Conservation (phyloP, 805 yeast species). For the Torulaspora maleeae region DNA sequence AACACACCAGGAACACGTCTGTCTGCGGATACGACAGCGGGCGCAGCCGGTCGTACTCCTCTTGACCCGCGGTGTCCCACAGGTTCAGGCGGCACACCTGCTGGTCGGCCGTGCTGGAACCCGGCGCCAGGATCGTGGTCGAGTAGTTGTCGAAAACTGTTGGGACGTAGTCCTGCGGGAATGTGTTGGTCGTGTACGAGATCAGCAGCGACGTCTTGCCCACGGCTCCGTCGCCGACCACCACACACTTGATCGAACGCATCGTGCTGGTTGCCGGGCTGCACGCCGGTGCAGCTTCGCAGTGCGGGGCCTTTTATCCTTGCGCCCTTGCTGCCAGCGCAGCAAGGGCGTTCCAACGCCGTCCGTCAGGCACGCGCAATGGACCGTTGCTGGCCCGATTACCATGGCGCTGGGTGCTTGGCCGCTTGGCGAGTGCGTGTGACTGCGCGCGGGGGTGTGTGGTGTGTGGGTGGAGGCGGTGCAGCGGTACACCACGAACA, state of each 20-base stretch:
- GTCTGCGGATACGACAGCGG: conserved; percentile 92
- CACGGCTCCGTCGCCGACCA: conserved; percentile 93
- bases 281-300: too few relatives aligned
- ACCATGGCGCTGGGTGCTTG: neutral
- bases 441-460: neutral
- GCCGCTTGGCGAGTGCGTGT: neutral
- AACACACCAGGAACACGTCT: conserved; percentile 80
- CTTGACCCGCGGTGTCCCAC: conserved; percentile 97
- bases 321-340: too few relatives aligned
- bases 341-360: neutral
- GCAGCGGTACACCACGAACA: neutral
- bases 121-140: conserved; percentile 60
- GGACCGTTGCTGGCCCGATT: neutral
- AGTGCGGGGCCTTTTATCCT: too few relatives aligned
- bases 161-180: conserved; percentile 90
- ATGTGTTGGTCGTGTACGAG: conserved; percentile 85
- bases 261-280: conserved; percentile 32
- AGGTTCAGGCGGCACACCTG: conserved; percentile 79
- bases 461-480: neutral
- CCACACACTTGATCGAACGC: conserved; percentile 89
- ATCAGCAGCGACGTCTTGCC: conserved; percentile 89
- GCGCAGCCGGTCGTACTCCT: conserved; percentile 83
- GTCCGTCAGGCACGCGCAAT: neutral
- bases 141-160: conserved; percentile 92
- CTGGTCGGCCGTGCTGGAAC: conserved; percentile 38